These are phyloP conservation scores for Diutina mesorugosa DNA, from an alignment of 1,139 yeast species.

Conservation along the genomic window DNA sequence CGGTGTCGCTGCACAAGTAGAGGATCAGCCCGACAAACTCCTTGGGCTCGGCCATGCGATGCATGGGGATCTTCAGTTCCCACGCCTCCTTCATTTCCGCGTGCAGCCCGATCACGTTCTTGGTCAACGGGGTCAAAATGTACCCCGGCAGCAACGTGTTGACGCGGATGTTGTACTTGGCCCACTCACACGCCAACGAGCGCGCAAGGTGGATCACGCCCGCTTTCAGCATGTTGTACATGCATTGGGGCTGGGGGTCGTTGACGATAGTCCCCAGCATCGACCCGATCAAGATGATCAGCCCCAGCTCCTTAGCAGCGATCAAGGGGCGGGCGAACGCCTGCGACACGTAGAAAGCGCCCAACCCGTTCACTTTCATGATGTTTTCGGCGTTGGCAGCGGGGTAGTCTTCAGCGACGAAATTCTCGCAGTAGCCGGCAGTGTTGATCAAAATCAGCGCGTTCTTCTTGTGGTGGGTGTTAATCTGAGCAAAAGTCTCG, in stretches of 20 bases:
- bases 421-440: constrained; percentile 47
- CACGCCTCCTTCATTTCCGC: constrained; percentile 34
- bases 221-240: constrained; percentile 41
- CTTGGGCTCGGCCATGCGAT: constrained; percentile 40
- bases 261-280: constrained; percentile 39
- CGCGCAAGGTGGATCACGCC: constrained; percentile 36
- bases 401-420: constrained; percentile 66
- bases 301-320: constrained; percentile 38
- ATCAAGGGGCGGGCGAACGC: constrained; percentile 56
- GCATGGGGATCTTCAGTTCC: constrained; percentile 36
- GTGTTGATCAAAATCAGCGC: constrained; percentile 60
- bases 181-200: constrained; percentile 41
- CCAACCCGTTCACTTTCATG: constrained; percentile 62
- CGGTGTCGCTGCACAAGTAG: constrained; percentile 37
- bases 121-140: constrained; percentile 36
- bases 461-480: constrained; percentile 34
- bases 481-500: constrained; percentile 34
- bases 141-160: constrained; percentile 36
- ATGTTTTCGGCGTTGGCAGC: constrained; percentile 55
- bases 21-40: constrained; percentile 35
- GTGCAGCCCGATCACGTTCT: constrained; percentile 32
- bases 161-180: constrained; percentile 35
- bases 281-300: constrained; percentile 33
- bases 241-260: constrained; percentile 37
- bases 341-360: constrained; percentile 55